Evolutionary conservation across 768 basidiomycete species (phyloP), one percentile per base, ranked within the genome.

Genomic region (Podaxis mareebaensis): DNA sequence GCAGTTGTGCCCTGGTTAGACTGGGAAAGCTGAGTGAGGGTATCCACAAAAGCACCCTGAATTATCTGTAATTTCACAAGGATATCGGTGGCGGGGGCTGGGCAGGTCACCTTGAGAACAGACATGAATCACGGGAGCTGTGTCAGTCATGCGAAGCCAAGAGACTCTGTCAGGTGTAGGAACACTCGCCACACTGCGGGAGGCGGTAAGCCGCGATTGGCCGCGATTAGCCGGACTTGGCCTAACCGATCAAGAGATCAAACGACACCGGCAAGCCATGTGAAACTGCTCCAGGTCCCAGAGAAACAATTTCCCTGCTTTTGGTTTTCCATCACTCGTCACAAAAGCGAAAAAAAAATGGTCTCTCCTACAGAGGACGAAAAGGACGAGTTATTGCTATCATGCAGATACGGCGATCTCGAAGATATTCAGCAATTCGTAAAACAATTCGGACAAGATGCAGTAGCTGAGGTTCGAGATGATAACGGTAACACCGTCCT

Each of bases 371-470:
- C 81, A 39, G 75, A 77, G 53, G 86, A 88, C 54, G 84, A 90
- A 24, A 77, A 75, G 36, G 86, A 92, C 48, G 92, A 96, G 3
- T 72, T 96, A 54, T 78, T 98, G 12, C 86, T 96, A 4, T 83
- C 91, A 22, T 91, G 91, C 72, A 85, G 95, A 72, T 96, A 94
- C 73, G 95, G 95, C 44, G 95, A 96, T 66, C 75, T 93, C 60
- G 85, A 90, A 53, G 92, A 95, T 67, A 80, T 94, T 42, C 80
- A 87, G 51, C 77, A 77, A 3, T 96, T 91, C 66, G 76, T 91
- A 28, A 73, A 81, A 22, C 76, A 78, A 40, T 90, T 86, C 72
- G 88, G 91, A 10, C 61, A 75, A 1, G 76, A 76, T 4, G 62
- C 81, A 0, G 75, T 93, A 12, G 74, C 75, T 42, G 70, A 73